A percentile compares a stretch with the other conserved stretches of the same genome.
Evolutionary conservation across 306 rosid genomes (phyloP).

Genomic region (Cicer cuneatum): DNA sequence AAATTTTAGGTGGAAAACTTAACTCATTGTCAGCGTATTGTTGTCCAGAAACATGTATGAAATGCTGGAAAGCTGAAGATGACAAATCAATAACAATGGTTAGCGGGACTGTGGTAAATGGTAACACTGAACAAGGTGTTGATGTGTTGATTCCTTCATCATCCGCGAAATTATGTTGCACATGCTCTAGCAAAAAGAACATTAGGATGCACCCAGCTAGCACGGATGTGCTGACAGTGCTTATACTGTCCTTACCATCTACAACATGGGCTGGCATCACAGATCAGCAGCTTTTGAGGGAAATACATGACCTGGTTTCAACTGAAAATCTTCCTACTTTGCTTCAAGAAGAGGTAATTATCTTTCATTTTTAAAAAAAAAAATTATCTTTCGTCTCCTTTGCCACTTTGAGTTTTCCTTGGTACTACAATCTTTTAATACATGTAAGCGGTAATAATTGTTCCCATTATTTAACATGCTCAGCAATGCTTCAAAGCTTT

Average conservation of each 20-base stretch:
- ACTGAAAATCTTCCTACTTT: conserved; percentile 72
- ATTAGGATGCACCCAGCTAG: conserved; percentile 73
- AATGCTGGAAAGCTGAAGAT: conserved; percentile 67
- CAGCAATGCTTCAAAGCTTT: neutral
- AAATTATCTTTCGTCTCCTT: neutral
- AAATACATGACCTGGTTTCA: conserved; percentile 66
- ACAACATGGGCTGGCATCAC: conserved; percentile 82
- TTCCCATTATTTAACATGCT: neutral
- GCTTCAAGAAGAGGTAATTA: conserved; percentile 92
- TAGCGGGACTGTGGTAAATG: conserved; percentile 73
- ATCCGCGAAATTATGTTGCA: conserved; percentile 50
- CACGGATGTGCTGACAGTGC: conserved; percentile 80
- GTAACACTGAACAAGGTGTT: conserved; percentile 65
- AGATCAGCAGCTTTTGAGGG: conserved; percentile 61
- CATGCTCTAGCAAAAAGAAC: conserved; percentile 57
- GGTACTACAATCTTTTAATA: neutral
- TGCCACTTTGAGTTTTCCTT: neutral
- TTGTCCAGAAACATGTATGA: conserved; percentile 72
- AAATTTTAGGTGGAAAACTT: conserved; percentile 66
- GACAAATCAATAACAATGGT: conserved; percentile 73
- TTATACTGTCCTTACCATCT: conserved; percentile 79
- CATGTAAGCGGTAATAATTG: neutral
- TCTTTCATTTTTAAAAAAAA: neutral
- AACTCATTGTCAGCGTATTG: conserved; percentile 56
- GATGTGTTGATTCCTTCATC: conserved; percentile 86